Conservation (phyloP, 441 rosid species). For the Pelargonium cotyledonis region DNA sequence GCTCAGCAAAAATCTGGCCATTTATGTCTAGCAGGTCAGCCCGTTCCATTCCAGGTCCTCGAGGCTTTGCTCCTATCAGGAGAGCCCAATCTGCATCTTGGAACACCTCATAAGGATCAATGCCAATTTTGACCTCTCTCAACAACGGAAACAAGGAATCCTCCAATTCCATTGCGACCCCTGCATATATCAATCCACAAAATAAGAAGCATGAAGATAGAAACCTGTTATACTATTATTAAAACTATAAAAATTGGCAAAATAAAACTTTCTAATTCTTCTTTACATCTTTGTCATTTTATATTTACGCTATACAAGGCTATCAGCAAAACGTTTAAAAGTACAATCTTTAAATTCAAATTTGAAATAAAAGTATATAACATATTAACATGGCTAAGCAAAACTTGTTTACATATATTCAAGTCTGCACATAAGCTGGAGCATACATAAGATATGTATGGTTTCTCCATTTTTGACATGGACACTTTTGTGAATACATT, state of each 20-base stretch:
- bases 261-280: neutral
- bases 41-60: conserved; percentile 97
- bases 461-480: too few relatives aligned
- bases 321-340: too few relatives aligned
- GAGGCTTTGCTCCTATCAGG: conserved; percentile 91
- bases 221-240: neutral
- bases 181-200: conserved; percentile 27
- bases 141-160: conserved; percentile 84
- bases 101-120: conserved; percentile 68
- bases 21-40: conserved; percentile 81
- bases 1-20: conserved; percentile 88
- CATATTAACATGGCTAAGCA: neutral
- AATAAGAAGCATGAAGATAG: neutral
- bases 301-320: neutral
- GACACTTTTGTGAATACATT: too few relatives aligned
- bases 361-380: neutral
- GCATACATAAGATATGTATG: too few relatives aligned
- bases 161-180: conserved; percentile 97
- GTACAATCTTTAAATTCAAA: neutral
- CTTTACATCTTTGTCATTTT: neutral
- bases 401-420: too few relatives aligned
- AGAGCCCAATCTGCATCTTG: conserved; percentile 96
- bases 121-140: conserved; percentile 86
- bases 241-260: neutral
- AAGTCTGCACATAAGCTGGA: too few relatives aligned